These are phyloP conservation scores for Xylaria longipes DNA, from an alignment of 495 filamentous ascomycete genomes.

Conservation along the genomic window DNA sequence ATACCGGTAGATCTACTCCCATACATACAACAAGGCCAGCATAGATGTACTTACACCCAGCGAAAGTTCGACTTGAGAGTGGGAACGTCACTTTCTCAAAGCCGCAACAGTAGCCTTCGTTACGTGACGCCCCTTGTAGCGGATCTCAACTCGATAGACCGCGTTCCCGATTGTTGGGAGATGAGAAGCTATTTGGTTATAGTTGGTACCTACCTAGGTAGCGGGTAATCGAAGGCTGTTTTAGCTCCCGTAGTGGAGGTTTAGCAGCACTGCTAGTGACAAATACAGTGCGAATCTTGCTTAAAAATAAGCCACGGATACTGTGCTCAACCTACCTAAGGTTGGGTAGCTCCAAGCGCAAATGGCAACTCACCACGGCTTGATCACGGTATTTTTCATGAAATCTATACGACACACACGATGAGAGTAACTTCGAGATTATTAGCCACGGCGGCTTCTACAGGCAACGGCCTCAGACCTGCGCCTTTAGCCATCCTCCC, in stretches of 20 bases:
- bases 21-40: not conserved
- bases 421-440: conserved; percentile 42
- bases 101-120: not conserved
- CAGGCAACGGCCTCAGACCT: conserved; percentile 48
- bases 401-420: conserved; percentile 11
- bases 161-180: not conserved
- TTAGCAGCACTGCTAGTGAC: no score
- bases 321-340: not conserved
- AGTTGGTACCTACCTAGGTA: no score
- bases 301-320: not conserved
- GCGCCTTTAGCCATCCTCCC: conserved; percentile 80
- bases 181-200: not conserved
- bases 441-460: conserved; percentile 39
- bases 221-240: not conserved
- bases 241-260: conserved; percentile 6
- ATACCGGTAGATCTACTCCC: not conserved
- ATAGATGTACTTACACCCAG: not conserved
- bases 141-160: not conserved
- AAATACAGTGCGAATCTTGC: not conserved
- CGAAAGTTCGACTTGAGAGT: not conserved
- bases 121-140: not conserved
- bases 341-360: conserved; percentile 8
- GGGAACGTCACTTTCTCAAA: no score
- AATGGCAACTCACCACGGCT: not conserved
- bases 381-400: conserved; percentile 8